A percentile compares a stretch with the other conserved stretches of the same genome.
Conservation (phyloP, 495 filamentous ascomycete species). For the Ascobolus immersus region DNA sequence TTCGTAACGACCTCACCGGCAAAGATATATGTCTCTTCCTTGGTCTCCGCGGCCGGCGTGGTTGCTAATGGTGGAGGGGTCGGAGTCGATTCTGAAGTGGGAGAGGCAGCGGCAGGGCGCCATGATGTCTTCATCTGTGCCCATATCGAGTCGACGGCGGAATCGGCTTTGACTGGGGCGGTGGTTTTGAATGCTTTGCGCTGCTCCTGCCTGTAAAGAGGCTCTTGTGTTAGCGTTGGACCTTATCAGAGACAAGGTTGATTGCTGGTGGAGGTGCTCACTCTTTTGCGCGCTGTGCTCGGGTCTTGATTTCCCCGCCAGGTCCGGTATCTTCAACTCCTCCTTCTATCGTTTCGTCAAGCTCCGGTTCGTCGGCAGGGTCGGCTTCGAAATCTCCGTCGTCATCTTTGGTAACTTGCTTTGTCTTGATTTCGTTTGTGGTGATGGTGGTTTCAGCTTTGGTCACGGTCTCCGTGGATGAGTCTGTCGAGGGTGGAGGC, state of each 20-base stretch:
- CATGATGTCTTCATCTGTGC: conserved; percentile 35
- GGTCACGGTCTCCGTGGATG: not conserved
- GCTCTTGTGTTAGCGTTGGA: conserved; percentile 2
- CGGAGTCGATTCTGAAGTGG: conserved; percentile 56
- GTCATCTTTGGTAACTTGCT: conserved; percentile 30
- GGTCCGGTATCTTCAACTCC: conserved; percentile 32
- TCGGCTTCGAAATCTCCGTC: conserved; percentile 23
- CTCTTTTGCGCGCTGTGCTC: conserved; percentile 17
- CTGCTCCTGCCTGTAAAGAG: conserved; percentile 33
- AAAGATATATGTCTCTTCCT: conserved; percentile 49
- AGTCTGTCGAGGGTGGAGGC: not conserved
- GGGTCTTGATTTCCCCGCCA: conserved; percentile 61
- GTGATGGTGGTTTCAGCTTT: not conserved
- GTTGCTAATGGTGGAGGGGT: conserved; percentile 82
- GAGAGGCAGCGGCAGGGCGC: conserved; percentile 5
- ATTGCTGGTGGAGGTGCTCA: not conserved
- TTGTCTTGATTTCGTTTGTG: conserved; percentile 32
- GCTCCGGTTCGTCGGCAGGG: conserved; percentile 24
- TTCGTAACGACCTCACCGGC: conserved; percentile 53
- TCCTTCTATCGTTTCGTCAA: conserved; percentile 22
- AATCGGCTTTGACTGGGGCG: conserved; percentile 56
- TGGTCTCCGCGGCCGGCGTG: conserved; percentile 56
- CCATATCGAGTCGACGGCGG: conserved; percentile 80
- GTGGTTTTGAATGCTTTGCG: conserved; percentile 33
- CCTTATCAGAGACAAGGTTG: not conserved